Evolutionary conservation across 179 eudicot genomes (phyloP), one percentile per base, ranked within the genome.

Genomic region (Silene vulgaris): DNA sequence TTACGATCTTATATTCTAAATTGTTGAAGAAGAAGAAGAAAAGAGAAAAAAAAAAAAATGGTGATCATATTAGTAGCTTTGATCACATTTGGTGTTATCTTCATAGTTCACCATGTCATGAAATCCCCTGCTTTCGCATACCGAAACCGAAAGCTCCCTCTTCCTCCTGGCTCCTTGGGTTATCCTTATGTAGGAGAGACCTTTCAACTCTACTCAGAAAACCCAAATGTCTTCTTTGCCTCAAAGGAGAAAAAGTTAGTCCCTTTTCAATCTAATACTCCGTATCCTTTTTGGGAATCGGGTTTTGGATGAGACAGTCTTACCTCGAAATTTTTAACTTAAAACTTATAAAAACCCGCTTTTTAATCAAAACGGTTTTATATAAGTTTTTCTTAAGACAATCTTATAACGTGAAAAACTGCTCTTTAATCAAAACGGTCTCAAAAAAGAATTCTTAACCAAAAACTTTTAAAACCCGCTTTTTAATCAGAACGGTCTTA

Each of bases 141-240:
- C 62, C 81, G 84, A 14, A 65, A 65, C 61, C 76, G 75, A 32
- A 91, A 83, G 16, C 74, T 87, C 0, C 92, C 77, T 85, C 84
- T 93, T 0, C 98, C 98, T 3, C 98, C 96, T 12, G 98, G 98
- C 2, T 84, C 98, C 19, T 84, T 93, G 91, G 98, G 98, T 11
- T 90, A 88, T 87, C 98, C 98, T 82, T 93, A 87, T 65, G 73
- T 93, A 5, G 98, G 98, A 35, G 98, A 93, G 79, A 93, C 98
- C 35, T 87, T 93, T 74, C 80, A 84, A 60, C 96, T 93, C 80
- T 93, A 89, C 81, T 77, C 97, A 12, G 81, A 91, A 70, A 85
- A 90, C 69, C 98, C 98, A n/a, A 93, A 88, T 75, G 77, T 88
- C 32, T 93, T 93, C 93, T 93, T 93, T 74, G 84, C 93, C 8